These are phyloP conservation scores for Microbotryum lychnidis-dioicae DNA, from an alignment of 1,284 basidiomycete genomes.

Conservation along the genomic window DNA sequence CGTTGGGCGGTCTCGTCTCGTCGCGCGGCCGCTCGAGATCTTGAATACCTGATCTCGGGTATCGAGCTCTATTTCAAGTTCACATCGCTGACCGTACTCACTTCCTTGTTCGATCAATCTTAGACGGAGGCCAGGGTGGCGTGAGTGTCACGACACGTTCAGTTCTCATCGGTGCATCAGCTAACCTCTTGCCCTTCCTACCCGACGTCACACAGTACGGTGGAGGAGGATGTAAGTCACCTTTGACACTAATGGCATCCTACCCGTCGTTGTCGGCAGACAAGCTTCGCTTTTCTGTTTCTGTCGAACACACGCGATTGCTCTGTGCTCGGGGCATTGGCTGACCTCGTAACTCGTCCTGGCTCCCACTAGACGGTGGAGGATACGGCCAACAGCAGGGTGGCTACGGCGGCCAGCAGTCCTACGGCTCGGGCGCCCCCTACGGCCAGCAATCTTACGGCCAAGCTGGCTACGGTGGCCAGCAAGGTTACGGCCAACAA, in stretches of 20 bases:
- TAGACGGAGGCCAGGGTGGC: constrained; percentile 15
- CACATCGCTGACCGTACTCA: too few relatives aligned
- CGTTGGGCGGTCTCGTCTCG: not conserved
- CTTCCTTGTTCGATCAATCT: too few relatives aligned
- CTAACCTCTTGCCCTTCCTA: not conserved
- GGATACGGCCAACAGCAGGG: constrained; percentile 6
- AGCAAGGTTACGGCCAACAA: constrained; percentile 5
- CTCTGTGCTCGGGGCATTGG: not conserved
- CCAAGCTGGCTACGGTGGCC: constrained; percentile 1
- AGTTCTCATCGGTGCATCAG: not conserved
- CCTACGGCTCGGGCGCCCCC: constrained; percentile 24
- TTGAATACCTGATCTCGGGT: not conserved
- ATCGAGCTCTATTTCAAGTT: too few relatives aligned
- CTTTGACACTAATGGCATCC: too few relatives aligned
- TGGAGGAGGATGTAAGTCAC: not conserved
- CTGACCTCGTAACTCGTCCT: not conserved
- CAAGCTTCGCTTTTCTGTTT: too few relatives aligned
- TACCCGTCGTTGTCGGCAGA: too few relatives aligned
- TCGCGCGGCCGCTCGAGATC: not conserved
- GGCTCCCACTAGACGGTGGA: constrained; percentile 2
- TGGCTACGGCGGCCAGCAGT: constrained; percentile 1
- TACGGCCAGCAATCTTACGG: constrained; percentile 22
- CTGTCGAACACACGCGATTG: too few relatives aligned
- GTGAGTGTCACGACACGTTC: not conserved
- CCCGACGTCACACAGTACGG: constrained; percentile 1